Conservation (phyloP, 768 basidiomycete genomes). For the Roridomyces roridus region DNA sequence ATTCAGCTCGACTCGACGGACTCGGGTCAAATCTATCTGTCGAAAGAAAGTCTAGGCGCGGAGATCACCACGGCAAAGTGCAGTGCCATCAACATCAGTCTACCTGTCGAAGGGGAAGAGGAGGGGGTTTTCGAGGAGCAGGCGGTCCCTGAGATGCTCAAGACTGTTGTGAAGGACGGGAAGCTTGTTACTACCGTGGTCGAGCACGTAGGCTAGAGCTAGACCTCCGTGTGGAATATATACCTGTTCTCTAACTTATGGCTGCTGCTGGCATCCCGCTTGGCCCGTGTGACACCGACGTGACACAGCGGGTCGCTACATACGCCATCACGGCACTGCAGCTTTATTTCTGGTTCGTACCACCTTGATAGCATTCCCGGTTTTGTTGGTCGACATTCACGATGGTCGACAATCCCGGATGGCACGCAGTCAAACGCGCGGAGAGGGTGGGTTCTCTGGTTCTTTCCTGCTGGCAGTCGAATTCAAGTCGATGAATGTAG, state of each 20-base stretch:
- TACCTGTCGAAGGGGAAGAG: conserved; percentile 88
- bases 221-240: neutral
- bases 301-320: neutral
- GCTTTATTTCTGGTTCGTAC: neutral
- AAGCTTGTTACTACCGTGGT: conserved; percentile 89
- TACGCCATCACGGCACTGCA: neutral
- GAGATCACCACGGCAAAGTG: conserved; percentile 97
- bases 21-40: conserved; percentile 93
- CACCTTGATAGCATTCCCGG: neutral
- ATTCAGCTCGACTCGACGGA: conserved; percentile 95
- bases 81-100: conserved; percentile 87
- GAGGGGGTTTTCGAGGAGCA: conserved; percentile 92
- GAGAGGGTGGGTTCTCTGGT: conserved; percentile 46
- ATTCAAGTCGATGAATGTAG: conserved; percentile 21
- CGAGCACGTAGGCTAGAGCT: conserved; percentile 74
- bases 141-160: conserved; percentile 95
- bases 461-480: too few species aligned
- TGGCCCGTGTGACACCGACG: too few species aligned
- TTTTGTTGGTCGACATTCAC: neutral
- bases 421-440: conserved; percentile 73
- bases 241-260: too few species aligned
- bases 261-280: too few species aligned
- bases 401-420: conserved; percentile 78
- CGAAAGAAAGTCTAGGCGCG: conserved; percentile 72
- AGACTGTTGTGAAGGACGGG: conserved; percentile 78